Base-by-base conservation (phyloP, 495 filamentous ascomycete genomes). In the Aspergillus conjunctus region DNA sequence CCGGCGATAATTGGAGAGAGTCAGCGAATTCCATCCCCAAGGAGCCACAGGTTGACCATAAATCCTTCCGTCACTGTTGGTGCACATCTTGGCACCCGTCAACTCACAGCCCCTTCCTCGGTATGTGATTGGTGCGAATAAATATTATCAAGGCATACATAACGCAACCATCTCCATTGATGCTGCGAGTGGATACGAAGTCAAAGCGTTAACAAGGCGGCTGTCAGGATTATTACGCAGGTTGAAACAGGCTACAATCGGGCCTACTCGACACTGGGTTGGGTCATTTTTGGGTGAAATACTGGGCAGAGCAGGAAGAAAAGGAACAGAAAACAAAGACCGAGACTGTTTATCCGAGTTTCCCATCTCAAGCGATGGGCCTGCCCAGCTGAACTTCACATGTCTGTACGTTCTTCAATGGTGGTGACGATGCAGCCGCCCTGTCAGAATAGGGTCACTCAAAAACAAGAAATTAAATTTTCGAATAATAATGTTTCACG, bases 111-210 rank as follows among this genome's bases (percentile, higher is more conserved):
- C 18, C 10, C n/a, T 18, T 20, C 44, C 20, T 18, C 17, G 44
- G 3, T 22, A 48, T 1, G n/a, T 48, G 17, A 48, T 48, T 48
- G 44, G n/a, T 41, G 37, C 37, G 37, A 11, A 41, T 3, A 1
- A 9, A 41, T 11, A 41, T 41, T 12, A 41, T 41, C 12, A 41
- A 41, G 11, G 37, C 37, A 41, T 26, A 26, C 26, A 9, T 8
- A 41, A 11, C 37, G 11, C 15, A n/a, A 41, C 37, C 37, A 14
- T 7, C 34, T 56, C 31, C 22, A 26, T 26, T 26, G 26, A 26
- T 26, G 2, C 26, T 26, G 46, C 26, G 18, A 30, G 39, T 44
- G 54, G 54, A 56, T 56, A 33, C 54, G 34, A 14, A 37, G 34
- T 37, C 1, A 41, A 41, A 8, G 26, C 26, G 26, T 26, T 26